Percentiles rank a stretch among this genome's conserved stretches.
Evolutionary conservation across 768 basidiomycete species (phyloP).

Genomic region (Tricholoma saponaceum): DNA sequence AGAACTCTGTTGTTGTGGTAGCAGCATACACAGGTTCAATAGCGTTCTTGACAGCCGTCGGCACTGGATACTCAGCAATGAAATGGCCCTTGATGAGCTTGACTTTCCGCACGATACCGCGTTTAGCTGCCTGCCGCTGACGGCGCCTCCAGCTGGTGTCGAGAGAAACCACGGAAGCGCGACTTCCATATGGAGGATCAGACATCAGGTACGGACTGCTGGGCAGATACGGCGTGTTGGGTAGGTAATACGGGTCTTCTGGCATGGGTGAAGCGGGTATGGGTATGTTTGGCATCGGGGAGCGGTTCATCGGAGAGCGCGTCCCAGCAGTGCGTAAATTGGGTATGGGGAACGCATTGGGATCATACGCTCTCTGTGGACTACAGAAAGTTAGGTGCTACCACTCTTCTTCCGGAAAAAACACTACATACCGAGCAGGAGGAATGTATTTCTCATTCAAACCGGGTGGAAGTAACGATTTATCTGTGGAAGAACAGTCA

Average conservation of each 20-base stretch:
- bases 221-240: slow-evolving; percentile 16
- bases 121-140: slow-evolving; percentile 88
- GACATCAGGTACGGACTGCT: slow-evolving; percentile 17
- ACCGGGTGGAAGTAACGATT: background rate
- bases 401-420: background rate
- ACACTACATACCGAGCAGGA: background rate
- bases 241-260: slow-evolving; percentile 15
- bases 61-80: slow-evolving; percentile 85
- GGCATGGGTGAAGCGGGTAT: slow-evolving; percentile 14
- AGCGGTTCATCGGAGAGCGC: background rate
- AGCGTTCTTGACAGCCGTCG: slow-evolving; percentile 77
- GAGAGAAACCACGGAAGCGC: slow-evolving; percentile 46
- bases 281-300: slow-evolving; percentile 14
- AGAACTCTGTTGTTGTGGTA: slow-evolving; percentile 84
- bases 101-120: slow-evolving; percentile 84
- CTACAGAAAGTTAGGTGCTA: background rate
- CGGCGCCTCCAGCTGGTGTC: slow-evolving; percentile 66
- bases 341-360: slow-evolving; percentile 8
- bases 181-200: slow-evolving; percentile 30
- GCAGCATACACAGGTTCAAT: slow-evolving; percentile 71
- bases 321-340: background rate
- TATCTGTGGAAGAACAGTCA: background rate
- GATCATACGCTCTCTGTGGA: slow-evolving; percentile 3
- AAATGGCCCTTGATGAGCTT: slow-evolving; percentile 92
- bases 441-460: background rate